Base-by-base conservation (phyloP, 2,329 filamentous ascomycete species). In the Plenodomus tracheiphilus region DNA sequence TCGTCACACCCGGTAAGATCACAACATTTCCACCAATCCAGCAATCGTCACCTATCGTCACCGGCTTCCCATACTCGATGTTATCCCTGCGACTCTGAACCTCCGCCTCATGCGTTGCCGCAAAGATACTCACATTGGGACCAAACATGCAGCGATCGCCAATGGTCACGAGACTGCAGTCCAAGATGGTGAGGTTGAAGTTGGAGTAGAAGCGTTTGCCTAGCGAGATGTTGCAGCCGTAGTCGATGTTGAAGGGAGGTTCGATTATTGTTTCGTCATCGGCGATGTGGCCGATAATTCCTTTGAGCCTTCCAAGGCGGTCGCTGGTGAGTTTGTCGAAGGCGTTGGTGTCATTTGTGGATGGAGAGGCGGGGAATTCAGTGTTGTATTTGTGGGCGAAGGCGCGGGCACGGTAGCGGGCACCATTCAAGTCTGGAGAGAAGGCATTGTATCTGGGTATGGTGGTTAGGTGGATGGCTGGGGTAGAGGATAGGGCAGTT, bases 1-100 rank as follows among this genome's bases (percentile, higher is more conserved):
- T 87, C 1, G 81, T 92, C 19, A 96, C 85, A 0, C 91, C 91
- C 0, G 89, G 85, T 37, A 92, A 75, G 16, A 96, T 82, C 1
- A 73, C 69, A 2, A 72, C 76, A 52, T 76, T 74, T 0, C 77
- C 78, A 0, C 78, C 77, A 50, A 81, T 74, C 77, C 78, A 72
- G 47, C 67, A 71, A 42, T 69, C 66, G 47, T 67, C 59, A 0
- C 79, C 78, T 43, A 82, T 77, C 7, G 69, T 71, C 0, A 82
- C 75, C 0, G 76, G 75, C 30, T 71, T 70, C 0, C 78, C 77
- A 48, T 76, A 81, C 53, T 83, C 80, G 8, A 81, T 69, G 19
- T 78, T 73, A 7, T 78, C 75, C 11, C 74, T 64, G 6, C 79
- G 71, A 30, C 72, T 75, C 41, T 75, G 71, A 4, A 81, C 77